Conservation (phyloP, 2,329 filamentous ascomycete species). For the Beauveria varroae region DNA sequence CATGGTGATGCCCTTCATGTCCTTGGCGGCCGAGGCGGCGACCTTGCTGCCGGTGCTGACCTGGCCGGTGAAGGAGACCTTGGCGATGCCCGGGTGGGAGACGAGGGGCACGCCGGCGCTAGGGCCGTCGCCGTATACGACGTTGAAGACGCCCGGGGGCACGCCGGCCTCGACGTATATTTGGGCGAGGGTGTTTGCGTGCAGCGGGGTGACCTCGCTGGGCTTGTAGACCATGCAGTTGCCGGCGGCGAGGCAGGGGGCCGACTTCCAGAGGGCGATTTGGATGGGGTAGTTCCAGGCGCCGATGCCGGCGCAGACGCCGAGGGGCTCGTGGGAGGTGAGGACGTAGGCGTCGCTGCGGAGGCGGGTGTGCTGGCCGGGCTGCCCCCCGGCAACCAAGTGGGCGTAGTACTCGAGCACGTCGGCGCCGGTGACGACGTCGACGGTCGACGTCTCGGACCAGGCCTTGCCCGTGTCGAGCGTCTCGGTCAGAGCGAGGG, state of each 20-base stretch:
- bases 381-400: slow-evolving; percentile 68
- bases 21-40: slow-evolving; percentile 63
- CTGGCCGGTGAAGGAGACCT: slow-evolving; percentile 86
- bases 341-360: slow-evolving; percentile 74
- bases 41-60: slow-evolving; percentile 79
- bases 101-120: slow-evolving; percentile 66
- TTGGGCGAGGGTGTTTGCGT: slow-evolving; percentile 66
- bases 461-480: slow-evolving; percentile 81
- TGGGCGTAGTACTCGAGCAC: slow-evolving; percentile 83
- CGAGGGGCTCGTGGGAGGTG: slow-evolving; percentile 72
- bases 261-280: slow-evolving; percentile 85
- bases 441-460: slow-evolving; percentile 76
- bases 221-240: slow-evolving; percentile 92
- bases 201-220: slow-evolving; percentile 80
- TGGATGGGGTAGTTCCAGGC: slow-evolving; percentile 93
- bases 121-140: slow-evolving; percentile 72
- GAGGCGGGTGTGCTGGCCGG: slow-evolving; percentile 70
- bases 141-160: slow-evolving; percentile 78
- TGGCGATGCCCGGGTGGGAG: slow-evolving; percentile 63
- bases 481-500: slow-evolving; percentile 72
- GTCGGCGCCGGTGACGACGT: slow-evolving; percentile 75
- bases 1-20: slow-evolving; percentile 89
- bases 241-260: slow-evolving; percentile 74
- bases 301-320: slow-evolving; percentile 79
- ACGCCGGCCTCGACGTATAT: slow-evolving; percentile 74